These are phyloP conservation scores for Ampelocalamus luodianensis DNA, from an alignment of 176 grass and related monocot species.

Conservation along the genomic window DNA sequence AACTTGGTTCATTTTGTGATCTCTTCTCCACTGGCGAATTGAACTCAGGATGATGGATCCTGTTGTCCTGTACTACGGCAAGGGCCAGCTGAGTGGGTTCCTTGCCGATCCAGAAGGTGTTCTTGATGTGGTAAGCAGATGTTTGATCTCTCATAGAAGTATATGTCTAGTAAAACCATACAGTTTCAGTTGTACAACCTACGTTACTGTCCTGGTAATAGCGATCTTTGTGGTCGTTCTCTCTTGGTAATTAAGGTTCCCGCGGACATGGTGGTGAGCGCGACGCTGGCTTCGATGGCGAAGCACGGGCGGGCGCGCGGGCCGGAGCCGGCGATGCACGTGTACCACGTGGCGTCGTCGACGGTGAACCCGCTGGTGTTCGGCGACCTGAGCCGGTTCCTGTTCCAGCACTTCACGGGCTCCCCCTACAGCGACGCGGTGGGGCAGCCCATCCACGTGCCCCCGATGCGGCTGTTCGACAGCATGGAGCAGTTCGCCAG, in stretches of 20 bases:
- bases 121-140: conserved; percentile 73
- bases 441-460: conserved; percentile 67
- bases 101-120: conserved; percentile 73
- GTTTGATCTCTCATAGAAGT: not conserved
- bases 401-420: conserved; percentile 79
- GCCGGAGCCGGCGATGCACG: conserved; percentile 58
- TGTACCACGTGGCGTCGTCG: conserved; percentile 91
- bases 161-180: not conserved
- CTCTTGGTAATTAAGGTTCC: conserved; percentile 57
- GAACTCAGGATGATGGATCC: conserved; percentile 93
- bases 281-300: conserved; percentile 81
- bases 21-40: not conserved
- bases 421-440: conserved; percentile 62
- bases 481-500: conserved; percentile 75
- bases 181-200: too few species aligned
- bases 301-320: conserved; percentile 55
- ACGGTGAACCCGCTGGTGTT: conserved; percentile 80
- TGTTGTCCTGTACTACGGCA: conserved; percentile 88
- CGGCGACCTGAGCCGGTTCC: conserved; percentile 63
- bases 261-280: conserved; percentile 97
- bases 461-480: conserved; percentile 68
- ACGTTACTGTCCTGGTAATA: not conserved
- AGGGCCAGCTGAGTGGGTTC: conserved; percentile 86
- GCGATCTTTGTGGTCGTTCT: not conserved
- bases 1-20: not conserved